phyloP scores from a whole-genome alignment of 192 early-diverging fungal genomes.

The Podila verticillata region DNA sequence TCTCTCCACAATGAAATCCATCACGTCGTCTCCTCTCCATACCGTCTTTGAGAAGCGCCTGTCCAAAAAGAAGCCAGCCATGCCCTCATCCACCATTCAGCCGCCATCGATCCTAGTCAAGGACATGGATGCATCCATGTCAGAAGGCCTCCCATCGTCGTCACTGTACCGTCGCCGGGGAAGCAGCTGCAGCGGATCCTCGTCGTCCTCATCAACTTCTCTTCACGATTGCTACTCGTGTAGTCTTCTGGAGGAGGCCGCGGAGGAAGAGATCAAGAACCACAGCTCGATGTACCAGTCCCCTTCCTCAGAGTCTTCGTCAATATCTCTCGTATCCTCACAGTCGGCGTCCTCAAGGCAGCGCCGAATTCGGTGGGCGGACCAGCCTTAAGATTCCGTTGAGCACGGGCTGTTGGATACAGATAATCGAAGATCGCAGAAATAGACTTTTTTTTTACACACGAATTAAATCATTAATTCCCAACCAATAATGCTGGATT shows the following conservation, averaged over 20 bases:
- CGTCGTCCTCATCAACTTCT: neutral
- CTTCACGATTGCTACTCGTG: neutral
- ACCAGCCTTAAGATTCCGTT: neutral
- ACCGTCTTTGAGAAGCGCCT: constrained; percentile 36
- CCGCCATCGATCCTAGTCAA: constrained; percentile 44
- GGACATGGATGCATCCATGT: neutral
- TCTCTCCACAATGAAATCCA: neutral
- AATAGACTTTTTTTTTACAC: too few relatives aligned
- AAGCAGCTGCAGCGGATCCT: neutral
- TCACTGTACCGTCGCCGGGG: neutral
- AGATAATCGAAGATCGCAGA: neutral
- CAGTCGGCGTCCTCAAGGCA: neutral
- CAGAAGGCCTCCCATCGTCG: neutral
- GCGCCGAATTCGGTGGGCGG: neutral
- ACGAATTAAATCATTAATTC: neutral
- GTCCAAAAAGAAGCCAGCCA: constrained; percentile 17
- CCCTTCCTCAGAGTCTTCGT: neutral
- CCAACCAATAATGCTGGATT: too few relatives aligned
- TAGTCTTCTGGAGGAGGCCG: neutral
- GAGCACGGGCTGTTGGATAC: neutral
- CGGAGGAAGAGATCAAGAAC: neutral
- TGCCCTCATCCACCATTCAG: constrained; percentile 26
- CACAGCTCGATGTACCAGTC: neutral
- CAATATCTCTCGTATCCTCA: neutral
- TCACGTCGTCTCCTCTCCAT: constrained; percentile 14